These are phyloP conservation scores for Stevia rebaudiana DNA, from an alignment of 140 eudicot genomes.

Conservation along the genomic window DNA sequence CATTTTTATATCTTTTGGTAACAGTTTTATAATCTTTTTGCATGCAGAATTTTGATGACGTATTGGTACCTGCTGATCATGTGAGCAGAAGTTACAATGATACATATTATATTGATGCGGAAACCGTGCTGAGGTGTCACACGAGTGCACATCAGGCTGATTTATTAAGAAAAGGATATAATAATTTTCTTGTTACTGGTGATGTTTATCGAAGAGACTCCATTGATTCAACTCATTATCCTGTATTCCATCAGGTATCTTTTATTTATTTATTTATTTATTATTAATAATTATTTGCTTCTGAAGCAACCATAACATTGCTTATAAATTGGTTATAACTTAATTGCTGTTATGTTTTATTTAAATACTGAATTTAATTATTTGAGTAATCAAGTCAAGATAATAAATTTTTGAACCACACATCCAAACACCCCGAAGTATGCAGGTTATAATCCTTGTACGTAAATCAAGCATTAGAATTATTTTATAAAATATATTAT, in stretches of 20 bases:
- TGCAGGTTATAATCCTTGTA: conserved; percentile 1
- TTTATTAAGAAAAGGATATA: conserved; percentile 63
- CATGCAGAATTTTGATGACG: conserved; percentile 96
- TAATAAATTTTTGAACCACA: not conserved
- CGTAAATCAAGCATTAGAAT: no score
- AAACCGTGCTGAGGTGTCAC: conserved; percentile 95
- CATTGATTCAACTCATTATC: conserved; percentile 95
- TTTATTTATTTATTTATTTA: not conserved
- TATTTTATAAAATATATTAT: no score
- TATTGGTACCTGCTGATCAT: conserved; percentile 94
- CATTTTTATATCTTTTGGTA: conserved; percentile 4
- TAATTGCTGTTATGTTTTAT: not conserved
- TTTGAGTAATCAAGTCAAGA: not conserved
- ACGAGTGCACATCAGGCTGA: conserved; percentile 99
- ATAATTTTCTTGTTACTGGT: conserved; percentile 93
- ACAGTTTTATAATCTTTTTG: not conserved
- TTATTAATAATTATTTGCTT: no score
- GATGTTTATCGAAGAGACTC: conserved; percentile 98
- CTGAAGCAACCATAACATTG: not conserved
- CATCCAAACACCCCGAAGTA: not conserved
- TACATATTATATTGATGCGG: conserved; percentile 82
- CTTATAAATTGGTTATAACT: not conserved
- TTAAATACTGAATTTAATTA: not conserved
- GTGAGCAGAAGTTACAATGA: conserved; percentile 99
- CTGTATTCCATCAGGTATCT: conserved; percentile 95